Conservation (phyloP, 2,329 filamentous ascomycete genomes). For the Orbilia ellipsospora region DNA sequence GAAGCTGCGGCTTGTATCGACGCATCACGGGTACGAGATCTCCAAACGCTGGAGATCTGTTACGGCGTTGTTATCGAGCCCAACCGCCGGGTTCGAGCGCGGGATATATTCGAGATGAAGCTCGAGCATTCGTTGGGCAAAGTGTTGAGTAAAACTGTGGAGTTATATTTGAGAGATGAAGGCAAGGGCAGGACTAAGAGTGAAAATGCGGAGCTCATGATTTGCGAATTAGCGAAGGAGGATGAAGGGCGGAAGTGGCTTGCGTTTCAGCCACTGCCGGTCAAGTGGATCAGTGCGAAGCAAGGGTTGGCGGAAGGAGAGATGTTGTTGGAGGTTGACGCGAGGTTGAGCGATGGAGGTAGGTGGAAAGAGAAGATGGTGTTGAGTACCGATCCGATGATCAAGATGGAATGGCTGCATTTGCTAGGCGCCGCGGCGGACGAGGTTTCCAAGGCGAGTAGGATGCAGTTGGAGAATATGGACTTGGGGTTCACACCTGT, state of each 20-base stretch:
- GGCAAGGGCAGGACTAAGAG: constrained; percentile 66
- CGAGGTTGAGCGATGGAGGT: constrained; percentile 41
- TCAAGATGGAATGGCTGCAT: constrained; percentile 54
- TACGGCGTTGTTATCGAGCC: constrained; percentile 77
- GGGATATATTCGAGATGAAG: constrained; percentile 89
- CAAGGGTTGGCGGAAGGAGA: constrained; percentile 66
- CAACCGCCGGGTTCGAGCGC: constrained; percentile 83
- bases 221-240: constrained; percentile 84
- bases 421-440: constrained; percentile 47
- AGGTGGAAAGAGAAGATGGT: constrained; percentile 43
- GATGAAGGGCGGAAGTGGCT: constrained; percentile 75
- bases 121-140: constrained; percentile 90
- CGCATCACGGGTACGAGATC: constrained; percentile 80
- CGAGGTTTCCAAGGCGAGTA: constrained; percentile 46
- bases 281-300: constrained; percentile 79
- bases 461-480: constrained; percentile 42
- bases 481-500: constrained; percentile 25
- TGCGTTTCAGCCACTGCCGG: constrained; percentile 87
- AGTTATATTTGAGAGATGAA: constrained; percentile 86
- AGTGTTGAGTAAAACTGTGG: constrained; percentile 86
- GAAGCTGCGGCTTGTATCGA: constrained; percentile 88
- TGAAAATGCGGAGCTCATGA: constrained; percentile 82
- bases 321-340: constrained; percentile 42
- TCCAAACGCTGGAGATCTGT: constrained; percentile 78
- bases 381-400: constrained; percentile 45